Conservation (phyloP, 1,139 yeast species). For the Candida sanyaensis region DNA sequence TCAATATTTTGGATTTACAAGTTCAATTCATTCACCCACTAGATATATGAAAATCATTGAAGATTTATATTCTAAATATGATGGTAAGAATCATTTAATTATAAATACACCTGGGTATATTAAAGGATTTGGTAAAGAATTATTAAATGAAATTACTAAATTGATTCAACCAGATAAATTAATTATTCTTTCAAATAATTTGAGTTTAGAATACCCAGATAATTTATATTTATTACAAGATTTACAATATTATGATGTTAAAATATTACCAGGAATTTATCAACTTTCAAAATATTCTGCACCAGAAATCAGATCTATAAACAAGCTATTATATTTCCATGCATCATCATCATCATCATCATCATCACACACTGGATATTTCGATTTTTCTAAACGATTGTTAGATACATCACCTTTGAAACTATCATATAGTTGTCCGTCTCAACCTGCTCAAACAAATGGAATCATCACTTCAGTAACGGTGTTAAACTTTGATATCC, state of each 20-base stretch:
- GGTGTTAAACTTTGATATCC: constrained; percentile 33
- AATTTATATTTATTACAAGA: constrained; percentile 24
- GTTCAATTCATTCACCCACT: constrained; percentile 72
- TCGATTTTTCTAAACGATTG: constrained; percentile 52
- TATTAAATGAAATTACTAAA: constrained; percentile 52
- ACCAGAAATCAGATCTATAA: constrained; percentile 52
- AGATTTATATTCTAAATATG: constrained; percentile 29
- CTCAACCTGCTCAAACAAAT: not conserved
- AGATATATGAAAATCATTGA: constrained; percentile 51
- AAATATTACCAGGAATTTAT: constrained; percentile 30
- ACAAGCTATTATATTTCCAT: constrained; percentile 58
- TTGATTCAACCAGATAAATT: constrained; percentile 57
- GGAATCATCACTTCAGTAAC: constrained; percentile 25
- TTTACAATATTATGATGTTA: constrained; percentile 21
- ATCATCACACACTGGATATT: constrained; percentile 18
- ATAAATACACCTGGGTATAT: constrained; percentile 94
- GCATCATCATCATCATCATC: constrained; percentile 20
- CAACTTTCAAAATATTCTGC: constrained; percentile 45
- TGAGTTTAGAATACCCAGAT: constrained; percentile 23
- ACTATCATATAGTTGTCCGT: constrained; percentile 34
- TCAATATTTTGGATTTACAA: constrained; percentile 66
- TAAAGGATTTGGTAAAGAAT: constrained; percentile 79
- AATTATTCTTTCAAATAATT: constrained; percentile 31
- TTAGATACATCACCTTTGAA: constrained; percentile 49
- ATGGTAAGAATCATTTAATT: constrained; percentile 40